Percentiles rank a stretch among this genome's conserved stretches.
phyloP scores from a whole-genome alignment of 208 protist genomes.

The Trypanosomatidae sp. region DNA sequence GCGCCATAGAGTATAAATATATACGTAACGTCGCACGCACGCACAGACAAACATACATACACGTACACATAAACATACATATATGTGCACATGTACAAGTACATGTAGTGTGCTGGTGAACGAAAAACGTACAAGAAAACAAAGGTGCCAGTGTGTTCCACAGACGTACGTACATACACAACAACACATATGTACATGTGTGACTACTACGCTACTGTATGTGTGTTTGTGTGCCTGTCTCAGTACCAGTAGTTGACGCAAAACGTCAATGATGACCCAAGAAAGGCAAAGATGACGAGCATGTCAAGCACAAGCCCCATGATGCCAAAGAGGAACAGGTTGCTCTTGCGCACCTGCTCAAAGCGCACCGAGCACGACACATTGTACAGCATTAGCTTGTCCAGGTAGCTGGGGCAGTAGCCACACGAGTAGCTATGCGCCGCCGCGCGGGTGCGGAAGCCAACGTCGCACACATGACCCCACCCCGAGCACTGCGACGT shows the following conservation, averaged over 20 bases:
- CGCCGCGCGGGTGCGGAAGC: neutral
- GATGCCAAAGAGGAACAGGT: neutral
- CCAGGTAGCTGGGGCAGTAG: neutral
- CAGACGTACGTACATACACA: too few relatives aligned
- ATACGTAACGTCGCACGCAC: too few relatives aligned
- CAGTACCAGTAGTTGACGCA: neutral
- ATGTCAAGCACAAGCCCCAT: neutral
- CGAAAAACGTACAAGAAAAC: too few relatives aligned
- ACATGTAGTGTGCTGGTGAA: too few relatives aligned
- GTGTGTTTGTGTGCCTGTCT: neutral
- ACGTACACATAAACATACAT: too few relatives aligned
- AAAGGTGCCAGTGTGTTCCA: too few relatives aligned
- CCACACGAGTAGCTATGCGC: neutral
- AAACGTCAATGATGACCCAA: neutral
- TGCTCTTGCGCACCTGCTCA: neutral
- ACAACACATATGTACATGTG: too few relatives aligned
- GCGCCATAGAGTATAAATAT: too few relatives aligned
- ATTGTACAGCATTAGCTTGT: neutral
- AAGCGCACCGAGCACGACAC: neutral
- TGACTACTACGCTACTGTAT: too few relatives aligned
- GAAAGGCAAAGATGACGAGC: neutral
- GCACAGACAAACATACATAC: too few relatives aligned
- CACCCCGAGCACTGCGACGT: neutral
- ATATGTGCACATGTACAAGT: too few relatives aligned
- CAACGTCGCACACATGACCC: neutral